A percentile compares a stretch with the other conserved stretches of the same genome.
phyloP scores from a whole-genome alignment of 2,329 filamentous ascomycete species.

The Diaporthe sp. region DNA sequence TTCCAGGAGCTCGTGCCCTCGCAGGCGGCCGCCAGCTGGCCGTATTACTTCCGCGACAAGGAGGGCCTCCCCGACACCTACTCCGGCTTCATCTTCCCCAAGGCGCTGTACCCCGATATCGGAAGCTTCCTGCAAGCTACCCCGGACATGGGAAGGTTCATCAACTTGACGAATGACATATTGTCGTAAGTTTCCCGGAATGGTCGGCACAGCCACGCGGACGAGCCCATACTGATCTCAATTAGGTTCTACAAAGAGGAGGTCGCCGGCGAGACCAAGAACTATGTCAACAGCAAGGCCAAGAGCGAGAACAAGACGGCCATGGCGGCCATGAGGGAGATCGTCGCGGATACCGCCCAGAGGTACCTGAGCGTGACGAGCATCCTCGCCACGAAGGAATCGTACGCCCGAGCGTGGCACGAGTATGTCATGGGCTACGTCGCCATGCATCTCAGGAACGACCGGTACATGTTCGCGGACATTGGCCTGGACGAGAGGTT shows the following conservation, averaged over 20 bases:
- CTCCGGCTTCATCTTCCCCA: constrained; percentile 49
- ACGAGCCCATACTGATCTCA: background rate
- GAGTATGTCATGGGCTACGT: constrained; percentile 48
- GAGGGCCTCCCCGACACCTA: constrained; percentile 48
- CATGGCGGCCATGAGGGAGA: constrained; percentile 13
- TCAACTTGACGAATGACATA: constrained; percentile 49
- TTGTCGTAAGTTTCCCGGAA: constrained; percentile 46
- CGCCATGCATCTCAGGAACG: constrained; percentile 41
- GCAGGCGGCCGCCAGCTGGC: constrained; percentile 45
- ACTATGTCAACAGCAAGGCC: constrained; percentile 48
- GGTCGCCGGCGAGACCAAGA: constrained; percentile 45
- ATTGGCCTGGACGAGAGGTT: constrained; percentile 35
- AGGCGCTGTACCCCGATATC: constrained; percentile 46
- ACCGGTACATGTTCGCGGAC: constrained; percentile 41
- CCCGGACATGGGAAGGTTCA: constrained; percentile 48
- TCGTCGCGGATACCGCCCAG: constrained; percentile 39
- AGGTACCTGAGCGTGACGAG: constrained; percentile 43
- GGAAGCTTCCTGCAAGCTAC: constrained; percentile 48
- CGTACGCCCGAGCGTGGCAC: constrained; percentile 45
- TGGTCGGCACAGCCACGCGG: background rate
- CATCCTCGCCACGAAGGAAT: constrained; percentile 43
- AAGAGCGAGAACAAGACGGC: constrained; percentile 17
- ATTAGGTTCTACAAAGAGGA: constrained; percentile 51
- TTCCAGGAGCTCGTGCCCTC: constrained; percentile 44
- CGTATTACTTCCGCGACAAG: constrained; percentile 49